A percentile compares a stretch with the other conserved stretches of the same genome.
These are phyloP conservation scores for Vigna reflexopilosa DNA, from an alignment of 306 rosid genomes.

Conservation along the genomic window DNA sequence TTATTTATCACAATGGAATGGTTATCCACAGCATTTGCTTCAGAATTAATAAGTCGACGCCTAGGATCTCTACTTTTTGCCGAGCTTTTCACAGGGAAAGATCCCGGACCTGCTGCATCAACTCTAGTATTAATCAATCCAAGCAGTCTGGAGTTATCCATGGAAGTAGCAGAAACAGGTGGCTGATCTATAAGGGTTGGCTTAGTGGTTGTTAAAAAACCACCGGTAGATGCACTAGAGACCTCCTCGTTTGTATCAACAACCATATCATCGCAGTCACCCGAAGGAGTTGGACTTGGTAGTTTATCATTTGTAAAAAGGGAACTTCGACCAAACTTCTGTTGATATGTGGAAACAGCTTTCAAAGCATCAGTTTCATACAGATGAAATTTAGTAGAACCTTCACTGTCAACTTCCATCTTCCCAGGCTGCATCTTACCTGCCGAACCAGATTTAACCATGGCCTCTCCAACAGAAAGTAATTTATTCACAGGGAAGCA, in stretches of 20 bases:
- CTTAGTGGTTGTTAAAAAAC: constrained; percentile 47
- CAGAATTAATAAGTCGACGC: constrained; percentile 75
- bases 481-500: constrained; percentile 59
- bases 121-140: constrained; percentile 50
- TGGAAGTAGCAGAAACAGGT: constrained; percentile 49
- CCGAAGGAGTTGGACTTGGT: constrained; percentile 99
- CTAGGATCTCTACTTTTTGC: constrained; percentile 94
- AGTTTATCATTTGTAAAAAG: constrained; percentile 68
- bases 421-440: constrained; percentile 55
- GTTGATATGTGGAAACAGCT: constrained; percentile 94
- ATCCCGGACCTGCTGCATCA: constrained; percentile 51
- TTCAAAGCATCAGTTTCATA: constrained; percentile 91
- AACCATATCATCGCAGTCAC: constrained; percentile 59
- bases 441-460: constrained; percentile 46
- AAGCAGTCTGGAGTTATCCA: constrained; percentile 52
- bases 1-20: constrained; percentile 51
- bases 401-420: constrained; percentile 49
- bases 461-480: constrained; percentile 50
- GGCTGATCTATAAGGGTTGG: constrained; percentile 52
- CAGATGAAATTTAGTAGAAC: constrained; percentile 61
- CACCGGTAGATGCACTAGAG: constrained; percentile 60
- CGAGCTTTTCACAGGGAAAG: constrained; percentile 60
- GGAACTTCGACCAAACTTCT: constrained; percentile 86
- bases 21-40: constrained; percentile 60
- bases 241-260: constrained; percentile 74